phyloP scores from a whole-genome alignment of 2,329 filamentous ascomycete species.

The Stachybotrys echinatus region DNA sequence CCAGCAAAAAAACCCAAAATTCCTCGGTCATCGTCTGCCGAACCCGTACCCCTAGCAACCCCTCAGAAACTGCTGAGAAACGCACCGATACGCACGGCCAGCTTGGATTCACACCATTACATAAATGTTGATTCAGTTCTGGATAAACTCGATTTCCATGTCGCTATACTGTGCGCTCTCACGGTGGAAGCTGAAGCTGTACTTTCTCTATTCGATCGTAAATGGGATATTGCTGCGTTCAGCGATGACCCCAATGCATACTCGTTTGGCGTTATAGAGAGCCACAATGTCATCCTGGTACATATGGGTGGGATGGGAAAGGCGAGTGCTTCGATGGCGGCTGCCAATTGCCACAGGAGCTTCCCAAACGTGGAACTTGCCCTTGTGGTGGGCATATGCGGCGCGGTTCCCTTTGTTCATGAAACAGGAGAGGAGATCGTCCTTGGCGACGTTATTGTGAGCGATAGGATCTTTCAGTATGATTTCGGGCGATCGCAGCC shows the following conservation, averaged over 20 bases:
- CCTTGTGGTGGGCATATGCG: constrained; percentile 13
- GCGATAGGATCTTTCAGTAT: constrained; percentile 17
- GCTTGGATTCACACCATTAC: too few species aligned
- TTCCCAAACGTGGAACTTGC: constrained; percentile 12
- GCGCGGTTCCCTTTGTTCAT: constrained; percentile 9
- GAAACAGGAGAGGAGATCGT: constrained; percentile 8
- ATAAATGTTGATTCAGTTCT: too few species aligned
- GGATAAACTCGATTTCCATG: neutral
- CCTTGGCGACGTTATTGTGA: constrained; percentile 19
- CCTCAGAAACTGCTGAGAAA: neutral
- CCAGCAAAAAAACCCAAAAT: neutral
- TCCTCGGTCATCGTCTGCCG: neutral
- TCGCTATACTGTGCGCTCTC: constrained; percentile 13
- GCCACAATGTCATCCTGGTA: constrained; percentile 16
- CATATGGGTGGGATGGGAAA: constrained; percentile 13
- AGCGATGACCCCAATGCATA: constrained; percentile 22
- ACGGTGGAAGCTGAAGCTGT: constrained; percentile 9
- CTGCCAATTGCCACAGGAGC: constrained; percentile 6
- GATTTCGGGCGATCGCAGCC: neutral
- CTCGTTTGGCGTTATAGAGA: constrained; percentile 11
- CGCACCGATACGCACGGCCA: neutral
- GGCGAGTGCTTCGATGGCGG: constrained; percentile 5
- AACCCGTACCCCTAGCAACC: neutral
- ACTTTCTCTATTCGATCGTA: neutral
- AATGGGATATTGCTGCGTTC: constrained; percentile 10